Evolutionary conservation across 345 rosid species (phyloP), one percentile per base, ranked within the genome.

Genomic region (Clarkia xantiana): DNA sequence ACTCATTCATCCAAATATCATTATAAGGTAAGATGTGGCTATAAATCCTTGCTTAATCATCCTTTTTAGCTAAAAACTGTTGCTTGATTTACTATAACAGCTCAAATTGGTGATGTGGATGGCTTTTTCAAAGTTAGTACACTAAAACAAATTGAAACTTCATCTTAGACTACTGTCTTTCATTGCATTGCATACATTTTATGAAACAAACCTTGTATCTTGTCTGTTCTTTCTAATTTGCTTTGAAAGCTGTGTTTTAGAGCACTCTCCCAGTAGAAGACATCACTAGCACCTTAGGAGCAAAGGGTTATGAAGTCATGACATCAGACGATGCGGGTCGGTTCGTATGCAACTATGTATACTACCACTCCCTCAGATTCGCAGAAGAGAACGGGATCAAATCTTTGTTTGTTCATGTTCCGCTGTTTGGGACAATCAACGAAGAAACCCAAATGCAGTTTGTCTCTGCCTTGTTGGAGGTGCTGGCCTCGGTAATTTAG

Each of bases 341-440:
- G 45, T 91, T 91, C 57, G 98, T 91, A 22, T 91, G 98, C 87
- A 91, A 90, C 68, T 91, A 86, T 36, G 86, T 86, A 20, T 91
- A 91, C 69, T 91, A 91, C 53, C 96, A 91, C 40, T 91, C 98
- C 46, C 90, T 91, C 52, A 67, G 82, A 54, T 86, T 91, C 64
- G 98, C 94, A 12, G 93, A 84, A 56, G 71, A 76, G 76, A 91
- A 75, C 17, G 83, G 76, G 53, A 73, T 55, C 51, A 75, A 68
- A 59, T 78, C 98, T 20, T 85, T 91, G 44, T 91, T 91, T 61
- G 96, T 86, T 51, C 98, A 91, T 36, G 90, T 91, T 47, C 98
- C 98, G 38, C 94, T 91, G 47, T 91, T 91, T 79, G 61, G 78
- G 59, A 77, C 98, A 44, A 73, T 91, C 49, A 76, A 91, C 1